These are phyloP conservation scores for Botryotinia calthae DNA, from an alignment of 2,329 filamentous ascomycete genomes.

Conservation along the genomic window DNA sequence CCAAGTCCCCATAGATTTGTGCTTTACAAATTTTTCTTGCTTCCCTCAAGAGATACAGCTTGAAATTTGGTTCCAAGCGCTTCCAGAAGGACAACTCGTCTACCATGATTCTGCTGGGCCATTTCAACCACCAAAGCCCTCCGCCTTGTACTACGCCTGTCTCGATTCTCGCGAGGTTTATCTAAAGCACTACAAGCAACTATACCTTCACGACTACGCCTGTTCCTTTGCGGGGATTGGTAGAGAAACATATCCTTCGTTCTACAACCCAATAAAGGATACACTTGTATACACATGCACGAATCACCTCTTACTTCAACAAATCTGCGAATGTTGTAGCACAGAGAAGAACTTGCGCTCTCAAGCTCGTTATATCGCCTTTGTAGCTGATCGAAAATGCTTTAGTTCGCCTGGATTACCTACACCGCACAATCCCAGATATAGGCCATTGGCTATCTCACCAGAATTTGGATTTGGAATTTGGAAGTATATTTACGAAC, in stretches of 20 bases:
- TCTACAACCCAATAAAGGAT: not conserved
- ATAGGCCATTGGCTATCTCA: not conserved
- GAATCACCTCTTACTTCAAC: not conserved
- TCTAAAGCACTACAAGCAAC: not conserved
- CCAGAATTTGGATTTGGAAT: not conserved
- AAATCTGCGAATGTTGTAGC: not conserved
- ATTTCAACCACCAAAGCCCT: not conserved
- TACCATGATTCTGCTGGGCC: too few relatives aligned
- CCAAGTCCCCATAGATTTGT: not conserved
- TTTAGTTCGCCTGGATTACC: not conserved
- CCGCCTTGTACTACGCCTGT: not conserved
- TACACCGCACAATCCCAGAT: not conserved
- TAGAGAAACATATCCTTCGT: not conserved
- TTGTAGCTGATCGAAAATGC: not conserved
- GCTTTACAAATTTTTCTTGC: not conserved
- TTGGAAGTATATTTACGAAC: not conserved
- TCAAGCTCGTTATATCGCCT: not conserved
- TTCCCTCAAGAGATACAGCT: not conserved
- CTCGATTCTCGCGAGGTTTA: not conserved
- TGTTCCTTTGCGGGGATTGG: rapidly evolving
- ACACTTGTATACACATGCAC: not conserved
- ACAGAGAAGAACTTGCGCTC: not conserved
- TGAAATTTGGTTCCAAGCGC: not conserved
- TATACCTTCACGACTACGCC: not conserved
- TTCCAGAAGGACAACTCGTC: not conserved